These are phyloP conservation scores for Hypoxylon sp. DNA, from an alignment of 2,329 filamentous ascomycete genomes.

Conservation along the genomic window DNA sequence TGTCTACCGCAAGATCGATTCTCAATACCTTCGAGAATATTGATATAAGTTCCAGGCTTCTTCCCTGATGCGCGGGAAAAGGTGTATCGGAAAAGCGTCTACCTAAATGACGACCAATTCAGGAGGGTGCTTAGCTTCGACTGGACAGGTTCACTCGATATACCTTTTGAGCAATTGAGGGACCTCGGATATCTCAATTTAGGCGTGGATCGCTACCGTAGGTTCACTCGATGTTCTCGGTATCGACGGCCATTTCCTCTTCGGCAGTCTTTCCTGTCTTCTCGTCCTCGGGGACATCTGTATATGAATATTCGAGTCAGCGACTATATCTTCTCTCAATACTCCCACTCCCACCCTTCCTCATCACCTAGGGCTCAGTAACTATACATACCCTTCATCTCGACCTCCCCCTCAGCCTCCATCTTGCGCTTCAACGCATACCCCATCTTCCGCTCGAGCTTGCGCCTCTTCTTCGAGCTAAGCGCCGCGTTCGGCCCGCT, in stretches of 20 bases:
- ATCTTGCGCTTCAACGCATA: slow-evolving; percentile 63
- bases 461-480: slow-evolving; percentile 70
- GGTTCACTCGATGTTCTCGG: slow-evolving; percentile 47
- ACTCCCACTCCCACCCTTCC: not conserved
- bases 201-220: not conserved
- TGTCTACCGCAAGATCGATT: not conserved
- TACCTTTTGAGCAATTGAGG: not conserved
- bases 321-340: not conserved
- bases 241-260: slow-evolving; percentile 47
- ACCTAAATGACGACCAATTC: not conserved
- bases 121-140: not conserved
- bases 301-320: not conserved
- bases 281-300: slow-evolving; percentile 26
- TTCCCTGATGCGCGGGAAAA: too few relatives aligned
- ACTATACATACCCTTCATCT: slow-evolving; percentile 52
- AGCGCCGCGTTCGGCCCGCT: slow-evolving; percentile 67
- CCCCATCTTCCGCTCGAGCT: slow-evolving; percentile 68
- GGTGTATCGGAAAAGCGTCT: too few relatives aligned
- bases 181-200: not conserved
- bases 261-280: slow-evolving; percentile 14
- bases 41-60: not conserved
- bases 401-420: slow-evolving; percentile 54
- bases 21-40: not conserved
- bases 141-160: not conserved
- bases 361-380: not conserved